Base-by-base conservation (phyloP, 2,329 filamentous ascomycete species). In the Lachnellula subtilissima region DNA sequence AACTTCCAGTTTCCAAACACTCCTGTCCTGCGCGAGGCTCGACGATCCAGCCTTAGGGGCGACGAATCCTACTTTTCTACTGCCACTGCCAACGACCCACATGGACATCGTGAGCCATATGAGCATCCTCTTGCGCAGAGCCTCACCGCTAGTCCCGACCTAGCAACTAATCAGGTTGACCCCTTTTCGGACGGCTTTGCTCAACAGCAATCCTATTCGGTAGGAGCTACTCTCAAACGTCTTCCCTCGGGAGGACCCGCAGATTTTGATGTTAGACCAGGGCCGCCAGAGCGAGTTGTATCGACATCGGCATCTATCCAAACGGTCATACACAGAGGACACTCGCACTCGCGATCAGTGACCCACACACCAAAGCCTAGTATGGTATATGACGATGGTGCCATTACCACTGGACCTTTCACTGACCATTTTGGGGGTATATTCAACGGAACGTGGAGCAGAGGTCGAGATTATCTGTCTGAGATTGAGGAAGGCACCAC, bases 101-200 rank as follows among this genome's bases (percentile, higher is more conserved):
- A 64, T 7, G 61, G 65, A 11, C 54, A 64, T 37, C 62, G 60
- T 28, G 74, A 78, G 63, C 77, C 80, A 52, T 72, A 74, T 49
- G 87, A 90, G 52, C 89, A 93, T 69, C 88, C 89, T 19, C 73
- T 93, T 43, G 84, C 88, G 17, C 86, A 89, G 63, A 92, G 88
- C 68, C 80, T 89, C 49, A 85, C 83, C 37, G 87, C 82, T 17
- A 89, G 85, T 66, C 88, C 88, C 1, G 82, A 86, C 48, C 71
- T 75, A 14, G 72, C 73, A 61, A 67, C 71, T 15, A 65, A 64
- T 43, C 64, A 69, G 46, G 67, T 53, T 22, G 69, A 72, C 55
- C 55, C 57, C 17, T 67, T 69, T 52, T 50, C 61, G 17, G 37
- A 57, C 23, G 61, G 70, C 39, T 67, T 68, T 56, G 72, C 73